Conservation (phyloP, 768 basidiomycete species). For the Galerina marginata region DNA sequence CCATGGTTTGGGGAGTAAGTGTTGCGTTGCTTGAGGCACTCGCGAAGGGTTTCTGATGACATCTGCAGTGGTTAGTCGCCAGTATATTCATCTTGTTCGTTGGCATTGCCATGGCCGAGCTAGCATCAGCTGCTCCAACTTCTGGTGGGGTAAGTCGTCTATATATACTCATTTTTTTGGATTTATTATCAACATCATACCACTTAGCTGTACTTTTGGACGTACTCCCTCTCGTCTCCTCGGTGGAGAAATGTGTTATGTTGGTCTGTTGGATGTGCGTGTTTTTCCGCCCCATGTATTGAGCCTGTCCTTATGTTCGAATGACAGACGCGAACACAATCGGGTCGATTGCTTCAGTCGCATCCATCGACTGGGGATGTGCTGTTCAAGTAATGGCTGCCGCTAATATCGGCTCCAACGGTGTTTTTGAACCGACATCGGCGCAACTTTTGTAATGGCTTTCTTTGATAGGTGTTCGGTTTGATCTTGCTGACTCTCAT, state of each 20-base stretch:
- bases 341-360: slow-evolving; percentile 53
- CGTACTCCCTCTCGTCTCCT: slow-evolving; percentile 47
- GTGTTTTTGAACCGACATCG: slow-evolving; percentile 45
- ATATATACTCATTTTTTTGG: background rate
- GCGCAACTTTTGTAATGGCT: slow-evolving; percentile 50
- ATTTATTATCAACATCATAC: background rate
- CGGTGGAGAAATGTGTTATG: slow-evolving; percentile 50
- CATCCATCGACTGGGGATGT: slow-evolving; percentile 71
- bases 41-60: background rate
- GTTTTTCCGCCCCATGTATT: background rate
- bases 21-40: background rate
- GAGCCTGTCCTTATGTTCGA: background rate
- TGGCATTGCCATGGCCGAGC: slow-evolving; percentile 71
- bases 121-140: slow-evolving; percentile 74
- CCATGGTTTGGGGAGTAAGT: slow-evolving; percentile 77
- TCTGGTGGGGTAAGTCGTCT: slow-evolving; percentile 61
- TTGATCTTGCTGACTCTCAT: background rate
- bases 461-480: background rate
- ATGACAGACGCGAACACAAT: slow-evolving; percentile 54
- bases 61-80: slow-evolving; percentile 64
- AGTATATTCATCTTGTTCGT: slow-evolving; percentile 67
- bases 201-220: slow-evolving; percentile 58
- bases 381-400: slow-evolving; percentile 72
- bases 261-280: slow-evolving; percentile 62
- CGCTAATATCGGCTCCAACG: slow-evolving; percentile 56